Evolutionary conservation across 352 stramenopile genomes (phyloP).

Genomic region (Pythium dissimile): DNA sequence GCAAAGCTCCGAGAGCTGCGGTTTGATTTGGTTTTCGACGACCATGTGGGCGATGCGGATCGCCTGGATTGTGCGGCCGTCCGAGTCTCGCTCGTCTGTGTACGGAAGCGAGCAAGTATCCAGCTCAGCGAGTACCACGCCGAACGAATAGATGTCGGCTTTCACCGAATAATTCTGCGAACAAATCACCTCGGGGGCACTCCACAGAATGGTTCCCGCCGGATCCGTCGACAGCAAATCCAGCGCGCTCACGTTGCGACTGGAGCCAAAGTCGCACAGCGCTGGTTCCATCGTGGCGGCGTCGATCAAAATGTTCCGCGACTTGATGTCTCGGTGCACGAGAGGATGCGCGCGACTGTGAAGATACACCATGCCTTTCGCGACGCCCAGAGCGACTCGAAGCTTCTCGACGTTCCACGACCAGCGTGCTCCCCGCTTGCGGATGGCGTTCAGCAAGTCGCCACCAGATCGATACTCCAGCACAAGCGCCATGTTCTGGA

Average conservation of each 20-base stretch:
- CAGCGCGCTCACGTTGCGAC: conserved; percentile 20
- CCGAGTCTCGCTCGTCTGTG: conserved; percentile 13
- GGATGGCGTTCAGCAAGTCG: conserved; percentile 33
- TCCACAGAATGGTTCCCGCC: conserved; percentile 40
- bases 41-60: conserved; percentile 30
- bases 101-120: conserved; percentile 45
- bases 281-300: conserved; percentile 34
- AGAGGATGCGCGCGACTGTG: conserved; percentile 34
- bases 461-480: conserved; percentile 42
- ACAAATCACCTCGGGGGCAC: conserved; percentile 44
- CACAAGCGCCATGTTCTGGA: conserved; percentile 49
- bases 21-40: conserved; percentile 27
- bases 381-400: conserved; percentile 39
- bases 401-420: conserved; percentile 52
- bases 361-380: conserved; percentile 44
- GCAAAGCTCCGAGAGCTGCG: conserved; percentile 29
- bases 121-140: conserved; percentile 49
- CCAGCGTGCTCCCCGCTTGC: conserved; percentile 18
- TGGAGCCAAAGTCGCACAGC: conserved; percentile 47
- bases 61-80: conserved; percentile 13
- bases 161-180: conserved; percentile 34
- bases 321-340: conserved; percentile 54
- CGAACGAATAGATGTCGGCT: conserved; percentile 56
- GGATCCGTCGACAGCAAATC: conserved; percentile 23
- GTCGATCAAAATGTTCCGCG: conserved; percentile 45